Percentiles rank a stretch among this genome's conserved stretches.
phyloP scores from a whole-genome alignment of 2,329 filamentous ascomycete species.

The Neurospora sp. region DNA sequence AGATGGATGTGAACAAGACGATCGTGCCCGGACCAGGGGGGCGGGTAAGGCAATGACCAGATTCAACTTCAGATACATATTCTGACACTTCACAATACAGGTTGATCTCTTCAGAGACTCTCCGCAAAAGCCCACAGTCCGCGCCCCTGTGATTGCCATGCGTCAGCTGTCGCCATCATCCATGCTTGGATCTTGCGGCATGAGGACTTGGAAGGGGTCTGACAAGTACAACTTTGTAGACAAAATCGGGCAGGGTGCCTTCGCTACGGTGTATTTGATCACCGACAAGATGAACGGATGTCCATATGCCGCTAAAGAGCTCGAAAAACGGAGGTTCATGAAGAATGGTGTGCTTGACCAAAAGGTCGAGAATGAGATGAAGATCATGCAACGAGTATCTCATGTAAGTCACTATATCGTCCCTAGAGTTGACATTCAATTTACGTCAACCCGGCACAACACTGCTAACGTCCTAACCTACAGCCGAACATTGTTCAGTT shows the following conservation, averaged over 20 bases:
- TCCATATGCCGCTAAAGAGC: slow-evolving; percentile 84
- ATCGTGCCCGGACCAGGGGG: slow-evolving; percentile 37
- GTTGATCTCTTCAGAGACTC: slow-evolving; percentile 17
- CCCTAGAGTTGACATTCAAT: not conserved
- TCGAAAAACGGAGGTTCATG: slow-evolving; percentile 87
- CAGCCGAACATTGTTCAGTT: slow-evolving; percentile 86
- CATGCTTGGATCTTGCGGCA: not conserved
- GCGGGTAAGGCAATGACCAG: slow-evolving; percentile 26
- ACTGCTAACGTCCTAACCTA: slow-evolving; percentile 6
- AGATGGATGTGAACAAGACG: slow-evolving; percentile 30
- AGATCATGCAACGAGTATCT: slow-evolving; percentile 77
- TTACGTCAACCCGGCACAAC: not conserved
- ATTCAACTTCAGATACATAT: not conserved
- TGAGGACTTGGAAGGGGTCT: slow-evolving; percentile 64
- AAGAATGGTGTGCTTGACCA: slow-evolving; percentile 84
- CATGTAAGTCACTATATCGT: slow-evolving; percentile 51
- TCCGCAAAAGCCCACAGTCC: slow-evolving; percentile 2
- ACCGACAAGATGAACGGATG: slow-evolving; percentile 76
- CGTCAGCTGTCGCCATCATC: not conserved
- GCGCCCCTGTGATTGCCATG: not conserved
- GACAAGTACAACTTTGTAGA: slow-evolving; percentile 74
- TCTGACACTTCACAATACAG: slow-evolving; percentile 2
- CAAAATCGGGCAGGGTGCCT: slow-evolving; percentile 83
- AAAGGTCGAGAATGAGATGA: slow-evolving; percentile 94
- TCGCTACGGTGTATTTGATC: slow-evolving; percentile 86